Evolutionary conservation across 441 rosid species (phyloP), one percentile per base, ranked within the genome.

Genomic region (Capsella rubella): DNA sequence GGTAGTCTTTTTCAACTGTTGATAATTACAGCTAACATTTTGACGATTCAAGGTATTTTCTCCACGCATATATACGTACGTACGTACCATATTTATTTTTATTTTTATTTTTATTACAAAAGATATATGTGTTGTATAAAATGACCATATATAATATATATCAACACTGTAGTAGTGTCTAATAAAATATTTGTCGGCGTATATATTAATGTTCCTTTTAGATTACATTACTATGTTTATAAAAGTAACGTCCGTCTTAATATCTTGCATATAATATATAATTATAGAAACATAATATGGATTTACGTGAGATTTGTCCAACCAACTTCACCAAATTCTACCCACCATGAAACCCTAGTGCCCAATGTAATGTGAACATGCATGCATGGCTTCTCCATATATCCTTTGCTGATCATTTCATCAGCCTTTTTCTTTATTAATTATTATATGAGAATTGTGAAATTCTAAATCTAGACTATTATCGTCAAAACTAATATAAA

Each of bases 281-380:
- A 52, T 34, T 66, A 60, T 42, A 59, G 73, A 66, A 59, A 65
- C 50, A 66, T 59, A 18, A 8, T 18, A 58, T 77, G 73, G 73
- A 77, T 79, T 65, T 43, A 51, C 78, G 70, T 75, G 72, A 35
- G 80, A 79, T 84, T 60, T 64, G 86, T 60, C 94, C 96, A 91
- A 87, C 98, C 87, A 93, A 96, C 91, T 91, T 86, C 91, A 93
- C 88, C 98, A 89, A 89, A 86, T 87, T 85, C 89, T 83, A 91
- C 87, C 97, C 78, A 89, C 94, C 97, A 71, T 65, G 84, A 76
- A 77, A 72, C 80, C 80, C 80, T 77, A 73, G 52, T 73, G 78
- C 57, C 80, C 71, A 56, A 67, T 75, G 60, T 69, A 49, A 69
- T 75, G 71, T 69, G 78, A 85, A 85, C 82, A 67, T 49, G 69